Evolutionary conservation across 2,329 filamentous ascomycete genomes (phyloP), one percentile per base, ranked within the genome.

Genomic region (Penicillium olsonii): DNA sequence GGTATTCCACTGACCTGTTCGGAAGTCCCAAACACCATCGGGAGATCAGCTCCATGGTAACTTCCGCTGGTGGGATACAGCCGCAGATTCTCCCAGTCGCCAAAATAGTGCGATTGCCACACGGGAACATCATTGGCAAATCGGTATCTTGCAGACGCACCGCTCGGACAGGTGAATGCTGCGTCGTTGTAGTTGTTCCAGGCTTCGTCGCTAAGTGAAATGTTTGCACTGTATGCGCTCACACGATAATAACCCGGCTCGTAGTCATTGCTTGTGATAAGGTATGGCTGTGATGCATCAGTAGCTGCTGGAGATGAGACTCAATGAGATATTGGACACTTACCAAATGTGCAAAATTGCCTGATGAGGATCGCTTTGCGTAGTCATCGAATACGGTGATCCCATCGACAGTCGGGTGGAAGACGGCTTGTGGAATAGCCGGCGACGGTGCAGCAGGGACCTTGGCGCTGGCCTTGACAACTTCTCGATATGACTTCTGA

Each of bases 191-290:
- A 78, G 0, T 62, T 57, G 10, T 59, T 31, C 42, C 75, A 73
- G 42, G 74, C 66, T 1, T 56, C 61, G 2, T 67, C 59, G 0
- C 71, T 76, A 1, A 76, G 71, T 0, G 70, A 61, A 17, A 72
- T 60, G 27, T 73, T 71, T 19, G 65, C 61, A 0, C 63, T 67
- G 49, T 67, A 78, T 1, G 76, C 72, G 1, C 70, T 68, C 27
- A 79, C 69, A 5, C 71, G 69, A 58, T 79, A 79, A 62, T 75
- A 78, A 0, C 74, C 75, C 3, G 74, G 70, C 56, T 80, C 78
- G 46, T 78, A 71, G 53, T 77, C 46, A 45, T 72, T 77, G 54
- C 72, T 73, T 12, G 74, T 75, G 4, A 72, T 56, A 0, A 80
- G 52, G 1, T 76, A 63, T 0, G 78, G 77, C 33, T 61, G 19